These are phyloP conservation scores for Capillidium heterosporum DNA, from an alignment of 371 early-diverging fungal species.

Conservation along the genomic window DNA sequence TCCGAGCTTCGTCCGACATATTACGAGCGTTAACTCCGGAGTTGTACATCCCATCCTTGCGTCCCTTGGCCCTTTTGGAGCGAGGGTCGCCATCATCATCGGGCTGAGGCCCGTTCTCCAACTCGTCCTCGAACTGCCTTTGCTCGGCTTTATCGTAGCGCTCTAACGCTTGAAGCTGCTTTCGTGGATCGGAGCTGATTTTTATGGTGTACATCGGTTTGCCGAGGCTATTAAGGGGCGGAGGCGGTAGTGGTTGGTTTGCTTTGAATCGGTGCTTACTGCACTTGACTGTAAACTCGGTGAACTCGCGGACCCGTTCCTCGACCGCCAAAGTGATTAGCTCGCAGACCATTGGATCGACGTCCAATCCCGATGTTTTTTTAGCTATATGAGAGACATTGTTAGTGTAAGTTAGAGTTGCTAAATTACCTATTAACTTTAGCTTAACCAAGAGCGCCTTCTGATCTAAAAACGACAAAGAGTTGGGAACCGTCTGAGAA, in stretches of 20 bases:
- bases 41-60: slow-evolving; percentile 33
- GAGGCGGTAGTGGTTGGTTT: not conserved
- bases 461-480: too few species aligned
- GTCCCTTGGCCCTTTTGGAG: slow-evolving; percentile 19
- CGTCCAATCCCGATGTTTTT: too few species aligned
- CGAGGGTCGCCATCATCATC: slow-evolving; percentile 7
- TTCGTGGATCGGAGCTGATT: slow-evolving; percentile 38
- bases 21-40: slow-evolving; percentile 34
- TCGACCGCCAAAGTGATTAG: slow-evolving; percentile 45
- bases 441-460: too few species aligned
- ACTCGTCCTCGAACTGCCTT: not conserved
- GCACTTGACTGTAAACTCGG: slow-evolving; percentile 40
- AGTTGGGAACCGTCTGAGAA: too few species aligned
- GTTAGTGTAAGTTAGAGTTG: too few species aligned
- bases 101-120: not conserved
- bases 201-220: slow-evolving; percentile 43
- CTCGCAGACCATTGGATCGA: slow-evolving; percentile 27
- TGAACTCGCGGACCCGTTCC: slow-evolving; percentile 35
- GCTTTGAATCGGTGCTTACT: slow-evolving; percentile 49
- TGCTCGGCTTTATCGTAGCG: slow-evolving; percentile 29
- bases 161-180: slow-evolving; percentile 46
- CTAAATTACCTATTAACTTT: too few species aligned
- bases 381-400: too few species aligned
- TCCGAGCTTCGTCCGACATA: slow-evolving; percentile 45
- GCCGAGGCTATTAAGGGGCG: slow-evolving; percentile 8